Conservation (phyloP, 805 yeast genomes). For the Metschnikowia henanensis region DNA sequence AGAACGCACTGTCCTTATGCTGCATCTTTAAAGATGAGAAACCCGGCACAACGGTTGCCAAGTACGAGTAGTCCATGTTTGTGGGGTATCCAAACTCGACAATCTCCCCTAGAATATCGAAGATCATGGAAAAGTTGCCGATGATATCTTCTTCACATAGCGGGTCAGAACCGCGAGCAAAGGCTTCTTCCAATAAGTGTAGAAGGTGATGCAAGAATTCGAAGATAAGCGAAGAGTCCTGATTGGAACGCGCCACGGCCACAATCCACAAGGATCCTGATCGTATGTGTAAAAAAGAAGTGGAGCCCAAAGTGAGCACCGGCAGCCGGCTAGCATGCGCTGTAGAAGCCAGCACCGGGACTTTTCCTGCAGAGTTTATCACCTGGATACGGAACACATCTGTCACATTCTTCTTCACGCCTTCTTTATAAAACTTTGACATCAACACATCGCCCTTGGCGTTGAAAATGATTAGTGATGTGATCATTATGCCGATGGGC, state of each 20-base stretch:
- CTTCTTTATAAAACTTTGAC: constrained; percentile 70
- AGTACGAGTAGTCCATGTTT: constrained; percentile 47
- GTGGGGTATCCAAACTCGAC: constrained; percentile 80
- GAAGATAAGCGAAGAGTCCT: constrained; percentile 76
- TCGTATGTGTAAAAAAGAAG: constrained; percentile 81
- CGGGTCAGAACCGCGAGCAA: constrained; percentile 20
- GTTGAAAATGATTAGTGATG: constrained; percentile 78
- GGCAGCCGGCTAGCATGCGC: constrained; percentile 36
- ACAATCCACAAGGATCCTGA: constrained; percentile 70
- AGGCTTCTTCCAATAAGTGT: constrained; percentile 43
- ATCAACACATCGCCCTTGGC: constrained; percentile 81
- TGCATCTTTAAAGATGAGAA: constrained; percentile 9
- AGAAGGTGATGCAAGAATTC: constrained; percentile 74
- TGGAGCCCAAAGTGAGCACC: constrained; percentile 81
- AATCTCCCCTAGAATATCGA: constrained; percentile 76
- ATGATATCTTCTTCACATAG: constrained; percentile 44
- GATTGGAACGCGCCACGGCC: constrained; percentile 86
- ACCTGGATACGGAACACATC: constrained; percentile 95
- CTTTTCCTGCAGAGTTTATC: constrained; percentile 51
- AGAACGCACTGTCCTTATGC: neutral
- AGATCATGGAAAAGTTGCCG: constrained; percentile 65
- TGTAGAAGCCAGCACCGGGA: constrained; percentile 17
- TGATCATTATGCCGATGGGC: constrained; percentile 54
- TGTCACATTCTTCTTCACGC: constrained; percentile 73
- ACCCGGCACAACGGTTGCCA: constrained; percentile 19